These are phyloP conservation scores for Pseudogymnoascus sp. DNA, from an alignment of 2,329 filamentous ascomycete species.

Conservation along the genomic window DNA sequence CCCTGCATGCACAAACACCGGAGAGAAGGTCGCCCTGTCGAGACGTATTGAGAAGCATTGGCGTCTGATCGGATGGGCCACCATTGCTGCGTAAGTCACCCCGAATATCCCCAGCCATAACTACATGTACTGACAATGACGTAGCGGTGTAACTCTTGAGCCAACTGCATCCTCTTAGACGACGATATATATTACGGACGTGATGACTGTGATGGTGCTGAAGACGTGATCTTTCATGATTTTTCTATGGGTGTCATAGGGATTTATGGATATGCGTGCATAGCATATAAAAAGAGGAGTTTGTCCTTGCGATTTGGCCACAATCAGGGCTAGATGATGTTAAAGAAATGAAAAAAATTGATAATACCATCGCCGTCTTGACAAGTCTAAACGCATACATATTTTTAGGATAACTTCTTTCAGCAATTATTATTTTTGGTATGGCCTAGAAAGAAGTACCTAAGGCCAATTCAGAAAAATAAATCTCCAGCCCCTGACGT, in stretches of 20 bases:
- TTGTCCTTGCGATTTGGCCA: conserved; percentile 9
- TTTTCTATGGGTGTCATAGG: conserved; percentile 11
- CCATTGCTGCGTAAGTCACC: conserved; percentile 57
- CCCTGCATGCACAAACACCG: conserved; percentile 92
- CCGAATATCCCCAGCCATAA: background rate
- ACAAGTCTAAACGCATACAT: background rate
- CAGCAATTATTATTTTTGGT: background rate
- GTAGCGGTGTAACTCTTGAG: conserved; percentile 29
- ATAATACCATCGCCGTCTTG: background rate
- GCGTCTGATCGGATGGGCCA: conserved; percentile 89
- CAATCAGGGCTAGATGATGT: conserved; percentile 8
- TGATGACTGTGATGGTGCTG: conserved; percentile 10
- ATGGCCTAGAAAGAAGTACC: background rate
- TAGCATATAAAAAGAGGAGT: conserved; percentile 11
- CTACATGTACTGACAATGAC: conserved; percentile 15
- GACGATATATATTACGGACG: conserved; percentile 4
- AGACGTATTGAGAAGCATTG: conserved; percentile 99
- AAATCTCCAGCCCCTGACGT: background rate
- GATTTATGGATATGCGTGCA: conserved; percentile 11
- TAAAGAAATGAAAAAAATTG: conserved; percentile 10
- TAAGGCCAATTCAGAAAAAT: background rate
- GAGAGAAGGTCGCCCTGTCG: conserved; percentile 94
- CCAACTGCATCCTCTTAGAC: conserved; percentile 24
- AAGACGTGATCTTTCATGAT: conserved; percentile 11
- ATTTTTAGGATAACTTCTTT: background rate